Conservation (phyloP, 441 rosid species). For the Mallotus repandus region DNA sequence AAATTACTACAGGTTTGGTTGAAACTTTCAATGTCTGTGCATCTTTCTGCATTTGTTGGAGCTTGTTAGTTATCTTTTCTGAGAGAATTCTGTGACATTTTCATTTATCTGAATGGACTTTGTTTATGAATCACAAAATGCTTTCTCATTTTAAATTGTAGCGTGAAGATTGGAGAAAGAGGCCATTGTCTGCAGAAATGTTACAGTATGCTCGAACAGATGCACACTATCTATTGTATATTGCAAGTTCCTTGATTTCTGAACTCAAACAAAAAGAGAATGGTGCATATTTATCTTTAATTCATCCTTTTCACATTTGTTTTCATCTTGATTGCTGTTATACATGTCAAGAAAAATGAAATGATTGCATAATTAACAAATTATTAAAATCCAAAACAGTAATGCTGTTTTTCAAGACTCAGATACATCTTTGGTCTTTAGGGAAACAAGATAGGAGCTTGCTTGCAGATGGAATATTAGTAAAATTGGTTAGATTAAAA, state of each 20-base stretch:
- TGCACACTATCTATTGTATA: constrained; percentile 79
- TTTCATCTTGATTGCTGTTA: constrained; percentile 9
- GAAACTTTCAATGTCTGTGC: background rate
- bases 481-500: background rate
- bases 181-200: constrained; percentile 80
- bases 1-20: constrained; percentile 76
- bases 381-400: background rate
- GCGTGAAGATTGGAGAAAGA: constrained; percentile 99
- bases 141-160: constrained; percentile 32
- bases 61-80: background rate
- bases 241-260: constrained; percentile 57
- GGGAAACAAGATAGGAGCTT: background rate
- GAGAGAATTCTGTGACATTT: background rate
- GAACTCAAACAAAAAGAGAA: constrained; percentile 62
- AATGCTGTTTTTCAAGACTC: background rate
- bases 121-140: constrained; percentile 15
- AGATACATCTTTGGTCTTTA: background rate
- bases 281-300: constrained; percentile 42
- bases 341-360: background rate
- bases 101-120: background rate
- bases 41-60: constrained; percentile 3
- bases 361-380: background rate
- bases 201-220: constrained; percentile 79
- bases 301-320: background rate
- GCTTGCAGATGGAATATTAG: background rate